Conservation (phyloP, 305 asterid species). For the Fraxinus velutina region DNA sequence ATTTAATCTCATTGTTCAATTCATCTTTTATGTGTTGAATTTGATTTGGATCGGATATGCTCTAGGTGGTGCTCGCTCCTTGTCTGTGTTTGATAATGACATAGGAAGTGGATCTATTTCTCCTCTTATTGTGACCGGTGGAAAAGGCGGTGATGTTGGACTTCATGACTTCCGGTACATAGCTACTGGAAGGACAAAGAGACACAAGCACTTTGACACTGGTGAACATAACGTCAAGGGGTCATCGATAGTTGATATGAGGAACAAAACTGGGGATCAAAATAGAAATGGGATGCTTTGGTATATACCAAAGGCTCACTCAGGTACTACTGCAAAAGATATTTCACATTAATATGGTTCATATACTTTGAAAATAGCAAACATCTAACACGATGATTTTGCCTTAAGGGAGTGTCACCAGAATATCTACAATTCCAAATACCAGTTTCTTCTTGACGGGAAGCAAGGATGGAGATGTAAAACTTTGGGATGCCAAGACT, state of each 20-base stretch:
- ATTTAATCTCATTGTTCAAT: conserved; percentile 7
- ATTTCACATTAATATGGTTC: conserved; percentile 19
- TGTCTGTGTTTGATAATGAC: conserved; percentile 84
- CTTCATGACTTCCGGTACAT: conserved; percentile 97
- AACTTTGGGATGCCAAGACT: conserved; percentile 98
- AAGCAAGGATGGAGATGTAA: conserved; percentile 98
- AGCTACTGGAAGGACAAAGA: conserved; percentile 94
- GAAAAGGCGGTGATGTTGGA: conserved; percentile 93
- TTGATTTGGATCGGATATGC: conserved; percentile 8
- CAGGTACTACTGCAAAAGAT: conserved; percentile 51
- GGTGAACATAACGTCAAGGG: conserved; percentile 54
- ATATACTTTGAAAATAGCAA: conserved; percentile 10
- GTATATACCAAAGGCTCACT: conserved; percentile 99
- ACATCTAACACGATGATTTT: conserved; percentile 23
- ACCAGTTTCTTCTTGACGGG: conserved; percentile 97
- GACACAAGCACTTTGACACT: conserved; percentile 62
- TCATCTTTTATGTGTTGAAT: neutral
- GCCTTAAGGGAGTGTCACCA: conserved; percentile 77
- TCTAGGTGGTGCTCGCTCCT: conserved; percentile 93
- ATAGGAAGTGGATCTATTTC: conserved; percentile 95
- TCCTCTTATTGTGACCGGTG: conserved; percentile 91
- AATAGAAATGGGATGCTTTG: conserved; percentile 99
- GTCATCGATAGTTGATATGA: conserved; percentile 61
- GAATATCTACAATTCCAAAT: conserved; percentile 77
- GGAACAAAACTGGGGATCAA: conserved; percentile 83